These are phyloP conservation scores for Sarcodon sp. DNA, from an alignment of 768 basidiomycete species.

Conservation along the genomic window DNA sequence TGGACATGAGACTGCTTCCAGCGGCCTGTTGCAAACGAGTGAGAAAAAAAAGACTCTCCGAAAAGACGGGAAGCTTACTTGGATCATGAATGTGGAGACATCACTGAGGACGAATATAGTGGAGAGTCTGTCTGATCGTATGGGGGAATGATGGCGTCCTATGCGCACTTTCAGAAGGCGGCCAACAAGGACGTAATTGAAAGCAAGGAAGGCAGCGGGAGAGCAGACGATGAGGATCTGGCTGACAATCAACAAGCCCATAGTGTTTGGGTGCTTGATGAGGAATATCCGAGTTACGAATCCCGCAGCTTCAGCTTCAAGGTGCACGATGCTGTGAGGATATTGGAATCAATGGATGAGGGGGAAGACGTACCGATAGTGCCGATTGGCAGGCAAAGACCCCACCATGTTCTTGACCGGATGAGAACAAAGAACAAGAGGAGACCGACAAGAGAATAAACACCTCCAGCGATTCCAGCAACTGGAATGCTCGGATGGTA, in stretches of 20 bases:
- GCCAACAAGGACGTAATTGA: conserved; percentile 20
- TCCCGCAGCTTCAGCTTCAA: background rate
- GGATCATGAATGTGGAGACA: conserved; percentile 52
- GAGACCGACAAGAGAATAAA: background rate
- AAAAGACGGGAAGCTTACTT: conserved; percentile 20
- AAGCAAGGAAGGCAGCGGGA: conserved; percentile 18
- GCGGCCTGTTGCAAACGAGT: conserved; percentile 22
- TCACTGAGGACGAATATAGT: conserved; percentile 49
- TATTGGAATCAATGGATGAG: background rate
- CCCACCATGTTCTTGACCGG: background rate
- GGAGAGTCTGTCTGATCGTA: conserved; percentile 37
- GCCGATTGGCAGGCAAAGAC: background rate
- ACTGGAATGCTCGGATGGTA: too few species aligned
- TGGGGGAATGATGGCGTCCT: conserved; percentile 30
- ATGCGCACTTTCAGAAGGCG: conserved; percentile 7
- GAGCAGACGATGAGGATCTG: conserved; percentile 13
- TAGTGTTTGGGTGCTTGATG: background rate
- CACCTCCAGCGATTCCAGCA: too few species aligned
- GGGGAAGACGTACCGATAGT: background rate
- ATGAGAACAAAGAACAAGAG: background rate
- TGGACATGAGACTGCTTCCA: conserved; percentile 34
- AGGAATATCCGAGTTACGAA: background rate
- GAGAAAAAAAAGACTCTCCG: background rate
- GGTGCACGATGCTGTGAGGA: background rate
- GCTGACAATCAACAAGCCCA: background rate